Base-by-base conservation (phyloP, 805 yeast genomes). In the Sungouiozyma ichnusensis region DNA sequence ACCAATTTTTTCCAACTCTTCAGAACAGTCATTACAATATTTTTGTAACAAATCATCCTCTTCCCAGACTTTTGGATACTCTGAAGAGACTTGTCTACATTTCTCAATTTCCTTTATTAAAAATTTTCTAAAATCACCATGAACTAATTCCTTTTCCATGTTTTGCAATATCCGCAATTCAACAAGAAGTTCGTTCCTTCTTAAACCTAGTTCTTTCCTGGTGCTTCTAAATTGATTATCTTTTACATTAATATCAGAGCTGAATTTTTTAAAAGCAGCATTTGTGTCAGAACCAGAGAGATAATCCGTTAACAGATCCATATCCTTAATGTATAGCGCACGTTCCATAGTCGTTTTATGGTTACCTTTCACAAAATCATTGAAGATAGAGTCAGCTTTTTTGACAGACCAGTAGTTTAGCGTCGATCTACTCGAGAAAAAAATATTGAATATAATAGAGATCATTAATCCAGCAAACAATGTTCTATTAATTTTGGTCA, bases 71-170 rank as follows among this genome's bases (percentile, higher is more conserved):
- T 54, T 60, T 14, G 48, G 47, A 33, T 44, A 43, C 20, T 52
- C 52, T 2, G 49, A 48, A n/a, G 58, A 50, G 3, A 72, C 70
- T 18, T 59, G 51, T 15, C 70, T 69, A 55, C 92, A 83, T 38
- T 72, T 62, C 34, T 66, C 62, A 14, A 72, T 49, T 53, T 87
- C 96, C 16, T 67, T 66, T 14, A 74, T 53, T 7, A 88, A 64
- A 80, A 92, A 88, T 45, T 73, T 73, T 38, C 68, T 68, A 79
- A 87, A 88, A 53, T 81, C 86, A 2, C 78, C 77, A 16, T 64
- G 50, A 2, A 82, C 73, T 20, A 79, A 55, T 42, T 79, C 83
- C 19, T 60, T 63, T 52, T 90, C 97, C 50, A 78, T 63, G 18
- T 68, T 69, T 46, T 81, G 81, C 44, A 88, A 63, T 42, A 82